phyloP scores from a whole-genome alignment of 1,284 basidiomycete species.

The Ceratobasidium sp. region DNA sequence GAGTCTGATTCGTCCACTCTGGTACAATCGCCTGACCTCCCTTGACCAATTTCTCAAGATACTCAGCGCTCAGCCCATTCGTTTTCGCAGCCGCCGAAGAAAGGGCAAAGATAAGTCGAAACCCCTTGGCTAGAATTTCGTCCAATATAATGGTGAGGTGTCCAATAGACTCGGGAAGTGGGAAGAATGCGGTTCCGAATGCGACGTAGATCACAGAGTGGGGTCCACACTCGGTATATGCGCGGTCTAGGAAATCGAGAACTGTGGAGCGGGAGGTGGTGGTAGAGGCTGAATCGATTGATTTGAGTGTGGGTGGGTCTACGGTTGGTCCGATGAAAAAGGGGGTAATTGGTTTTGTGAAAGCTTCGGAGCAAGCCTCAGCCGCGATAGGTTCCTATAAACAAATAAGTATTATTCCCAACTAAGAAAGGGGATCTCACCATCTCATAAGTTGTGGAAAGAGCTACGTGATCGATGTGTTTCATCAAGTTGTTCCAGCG shows the following conservation, averaged over 20 bases:
- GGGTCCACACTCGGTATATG: conserved; percentile 4
- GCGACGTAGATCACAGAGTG: conserved; percentile 37
- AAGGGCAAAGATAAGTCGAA: not conserved
- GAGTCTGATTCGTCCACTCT: conserved; percentile 31
- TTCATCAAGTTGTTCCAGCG: conserved; percentile 6
- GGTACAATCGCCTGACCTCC: conserved; percentile 31
- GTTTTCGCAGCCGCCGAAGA: not conserved
- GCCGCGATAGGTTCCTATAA: conserved; percentile 13
- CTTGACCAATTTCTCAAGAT: not conserved
- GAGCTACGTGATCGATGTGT: not conserved
- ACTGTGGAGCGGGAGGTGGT: not conserved
- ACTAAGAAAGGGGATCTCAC: not conserved
- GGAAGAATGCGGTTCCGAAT: conserved; percentile 38
- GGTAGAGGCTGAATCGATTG: not conserved
- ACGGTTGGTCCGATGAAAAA: conserved; percentile 6
- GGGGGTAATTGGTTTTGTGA: not conserved
- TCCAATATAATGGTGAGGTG: conserved; percentile 26
- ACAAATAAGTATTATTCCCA: too few species aligned
- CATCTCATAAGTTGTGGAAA: conserved; percentile 13
- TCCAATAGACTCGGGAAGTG: not conserved
- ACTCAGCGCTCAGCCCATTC: conserved; percentile 1
- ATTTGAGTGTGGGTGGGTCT: not conserved
- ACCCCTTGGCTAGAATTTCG: not conserved
- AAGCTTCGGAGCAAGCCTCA: not conserved
- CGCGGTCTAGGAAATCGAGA: conserved; percentile 31